Evolutionary conservation across 2,329 filamentous ascomycete genomes (phyloP), one percentile per base, ranked within the genome.

Genomic region (Aureobasidium sp.): DNA sequence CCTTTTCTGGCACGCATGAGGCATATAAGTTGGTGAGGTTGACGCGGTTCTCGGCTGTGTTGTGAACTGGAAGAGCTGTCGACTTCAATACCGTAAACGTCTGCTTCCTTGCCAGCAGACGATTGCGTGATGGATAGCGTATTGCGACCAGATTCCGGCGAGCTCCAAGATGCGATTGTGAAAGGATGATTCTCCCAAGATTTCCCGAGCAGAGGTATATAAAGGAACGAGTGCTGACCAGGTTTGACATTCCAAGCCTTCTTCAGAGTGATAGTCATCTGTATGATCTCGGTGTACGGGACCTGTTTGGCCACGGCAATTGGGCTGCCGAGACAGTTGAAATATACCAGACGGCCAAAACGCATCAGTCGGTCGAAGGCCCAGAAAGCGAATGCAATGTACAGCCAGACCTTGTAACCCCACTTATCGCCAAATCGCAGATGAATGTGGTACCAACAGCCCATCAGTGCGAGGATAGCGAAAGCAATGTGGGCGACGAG

Each of bases 111-210:
- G 52, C 15, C 9, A 3, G 41, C 27, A 34, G 16, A 8, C 15
- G n/a, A 13, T 36, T 3, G 36, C 10, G 5, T 53, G 9, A 2
- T n/a, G 48, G 10, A 29, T 42, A 4, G 29, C 16, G 25, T 30
- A 54, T 42, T 21, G 21, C 21, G 21, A 21, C 21, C 21, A 21
- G 21, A 21, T 1, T 21, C 21, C 21, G 72, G 62, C 48, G 69
- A 21, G 15, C 64, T 52, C 16, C 72, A 74, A 27, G 69, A 67
- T 2, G 73, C 63, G 30, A 80, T 66, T 0, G 78, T 81, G 66
- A 84, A 83, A 0, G 81, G 81, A 66, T 84, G 82, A 50, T 80
- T 83, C 66, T 83, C 80, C 80, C 81, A 83, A 3, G 67, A 50
- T 1, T 66, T 63, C 63, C 66, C 67, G 4, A 65, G 74, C 0